These are phyloP conservation scores for Umbelopsis ramanniana DNA, from an alignment of 192 early-diverging fungal species.

Conservation along the genomic window DNA sequence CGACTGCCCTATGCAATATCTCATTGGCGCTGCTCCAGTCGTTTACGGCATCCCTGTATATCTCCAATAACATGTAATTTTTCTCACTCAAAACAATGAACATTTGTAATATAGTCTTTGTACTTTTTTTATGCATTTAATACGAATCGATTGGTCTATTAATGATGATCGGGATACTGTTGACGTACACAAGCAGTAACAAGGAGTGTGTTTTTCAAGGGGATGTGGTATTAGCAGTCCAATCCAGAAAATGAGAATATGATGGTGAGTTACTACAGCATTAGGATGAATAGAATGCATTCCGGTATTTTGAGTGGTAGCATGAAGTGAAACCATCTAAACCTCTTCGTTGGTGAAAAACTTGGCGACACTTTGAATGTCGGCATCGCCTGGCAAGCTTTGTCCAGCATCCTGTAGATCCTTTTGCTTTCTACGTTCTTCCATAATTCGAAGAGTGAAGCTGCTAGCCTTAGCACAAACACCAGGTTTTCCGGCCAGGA, in stretches of 20 bases:
- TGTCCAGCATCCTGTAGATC: not conserved
- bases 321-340: not conserved
- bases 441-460: slow-evolving; percentile 35
- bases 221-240: too few species aligned
- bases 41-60: slow-evolving; percentile 85
- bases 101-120: not conserved
- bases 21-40: slow-evolving; percentile 91
- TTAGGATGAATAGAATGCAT: too few species aligned
- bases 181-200: not conserved
- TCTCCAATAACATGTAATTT: slow-evolving; percentile 25
- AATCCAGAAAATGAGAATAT: not conserved
- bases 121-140: too few species aligned
- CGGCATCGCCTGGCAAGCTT: not conserved
- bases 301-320: not conserved
- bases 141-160: not conserved
- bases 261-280: not conserved
- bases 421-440: slow-evolving; percentile 25
- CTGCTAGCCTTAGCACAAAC: slow-evolving; percentile 39
- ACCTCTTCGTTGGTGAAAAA: not conserved
- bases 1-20: slow-evolving; percentile 77
- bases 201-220: too few species aligned
- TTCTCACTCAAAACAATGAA: not conserved
- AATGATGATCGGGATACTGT: not conserved
- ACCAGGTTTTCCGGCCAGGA: slow-evolving; percentile 33
- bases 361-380: not conserved